These are phyloP conservation scores for Pharnaceum exiguum DNA, from an alignment of 148 eudicot genomes.

Conservation along the genomic window DNA sequence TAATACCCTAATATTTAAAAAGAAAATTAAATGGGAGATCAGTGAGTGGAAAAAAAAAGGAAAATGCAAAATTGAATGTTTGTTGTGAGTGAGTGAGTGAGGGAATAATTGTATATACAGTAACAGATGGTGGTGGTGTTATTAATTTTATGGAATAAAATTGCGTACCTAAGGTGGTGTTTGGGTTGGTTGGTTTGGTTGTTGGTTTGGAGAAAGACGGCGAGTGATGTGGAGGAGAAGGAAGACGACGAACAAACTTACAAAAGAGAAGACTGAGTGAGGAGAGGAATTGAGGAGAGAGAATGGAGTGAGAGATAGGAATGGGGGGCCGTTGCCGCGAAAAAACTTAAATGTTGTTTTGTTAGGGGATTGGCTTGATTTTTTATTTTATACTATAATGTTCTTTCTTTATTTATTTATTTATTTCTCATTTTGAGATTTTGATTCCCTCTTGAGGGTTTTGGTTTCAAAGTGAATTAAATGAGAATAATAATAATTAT, in stretches of 20 bases:
- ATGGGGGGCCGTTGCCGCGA: slow-evolving; percentile 31
- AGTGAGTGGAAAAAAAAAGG: background rate
- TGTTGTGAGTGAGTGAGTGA: background rate
- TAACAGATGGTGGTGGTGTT: background rate
- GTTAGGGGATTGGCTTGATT: too few relatives aligned
- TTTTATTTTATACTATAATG: too few relatives aligned
- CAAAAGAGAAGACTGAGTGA: slow-evolving; percentile 7
- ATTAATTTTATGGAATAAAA: too few relatives aligned
- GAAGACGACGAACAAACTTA: slow-evolving; percentile 7
- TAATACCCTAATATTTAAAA: slow-evolving; percentile 32
- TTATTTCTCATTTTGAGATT: too few relatives aligned
- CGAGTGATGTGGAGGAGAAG: background rate
- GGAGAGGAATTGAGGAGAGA: background rate
- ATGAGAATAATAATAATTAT: too few relatives aligned
- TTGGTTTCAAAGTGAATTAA: too few relatives aligned
- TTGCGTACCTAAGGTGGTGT: too few relatives aligned
- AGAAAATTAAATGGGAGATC: background rate
- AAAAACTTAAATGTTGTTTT: slow-evolving; percentile 27
- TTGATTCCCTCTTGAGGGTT: too few relatives aligned
- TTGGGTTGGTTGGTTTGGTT: too few relatives aligned
- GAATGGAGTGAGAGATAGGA: background rate
- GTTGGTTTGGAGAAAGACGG: background rate
- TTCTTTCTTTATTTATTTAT: too few relatives aligned
- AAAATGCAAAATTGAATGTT: background rate
- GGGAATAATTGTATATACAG: background rate